phyloP scores from a whole-genome alignment of 768 basidiomycete species.

The Trametes sanguinea region DNA sequence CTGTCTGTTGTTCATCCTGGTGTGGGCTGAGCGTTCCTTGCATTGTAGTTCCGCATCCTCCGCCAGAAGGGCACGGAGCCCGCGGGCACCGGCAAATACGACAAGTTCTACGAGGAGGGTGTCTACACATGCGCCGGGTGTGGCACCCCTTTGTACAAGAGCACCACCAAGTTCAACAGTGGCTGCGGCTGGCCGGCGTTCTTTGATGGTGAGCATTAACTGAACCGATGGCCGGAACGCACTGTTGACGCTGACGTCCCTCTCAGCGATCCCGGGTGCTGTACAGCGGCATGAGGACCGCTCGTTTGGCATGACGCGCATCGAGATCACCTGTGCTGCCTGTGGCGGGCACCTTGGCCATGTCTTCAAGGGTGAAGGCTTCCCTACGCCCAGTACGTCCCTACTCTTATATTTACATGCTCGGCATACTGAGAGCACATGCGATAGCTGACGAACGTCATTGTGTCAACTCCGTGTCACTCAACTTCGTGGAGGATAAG shows the following conservation, averaged over 20 bases:
- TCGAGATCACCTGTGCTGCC: conserved; percentile 86
- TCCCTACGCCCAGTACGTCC: conserved; percentile 69
- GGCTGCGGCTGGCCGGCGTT: conserved; percentile 99
- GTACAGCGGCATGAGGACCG: conserved; percentile 77
- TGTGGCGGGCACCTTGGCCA: conserved; percentile 95
- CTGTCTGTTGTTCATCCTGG: background rate
- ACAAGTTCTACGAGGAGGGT: conserved; percentile 65
- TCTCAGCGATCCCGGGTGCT: conserved; percentile 83
- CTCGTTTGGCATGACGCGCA: conserved; percentile 66
- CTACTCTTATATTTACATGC: background rate
- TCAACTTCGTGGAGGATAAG: conserved; percentile 67
- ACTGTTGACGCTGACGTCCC: background rate
- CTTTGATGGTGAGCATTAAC: conserved; percentile 68
- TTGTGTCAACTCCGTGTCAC: conserved; percentile 87
- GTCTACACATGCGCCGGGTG: conserved; percentile 82
- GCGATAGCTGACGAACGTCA: conserved; percentile 78
- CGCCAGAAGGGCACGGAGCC: conserved; percentile 87
- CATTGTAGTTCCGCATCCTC: conserved; percentile 74
- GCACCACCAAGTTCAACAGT: conserved; percentile 86
- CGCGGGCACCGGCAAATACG: conserved; percentile 77
- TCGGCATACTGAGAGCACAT: background rate
- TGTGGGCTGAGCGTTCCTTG: background rate
- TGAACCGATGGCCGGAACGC: too few relatives aligned
- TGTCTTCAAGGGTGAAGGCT: conserved; percentile 93
- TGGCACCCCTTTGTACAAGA: conserved; percentile 82